phyloP scores from a whole-genome alignment of 169 alveolate species.

The Amoebophrya sp. region DNA sequence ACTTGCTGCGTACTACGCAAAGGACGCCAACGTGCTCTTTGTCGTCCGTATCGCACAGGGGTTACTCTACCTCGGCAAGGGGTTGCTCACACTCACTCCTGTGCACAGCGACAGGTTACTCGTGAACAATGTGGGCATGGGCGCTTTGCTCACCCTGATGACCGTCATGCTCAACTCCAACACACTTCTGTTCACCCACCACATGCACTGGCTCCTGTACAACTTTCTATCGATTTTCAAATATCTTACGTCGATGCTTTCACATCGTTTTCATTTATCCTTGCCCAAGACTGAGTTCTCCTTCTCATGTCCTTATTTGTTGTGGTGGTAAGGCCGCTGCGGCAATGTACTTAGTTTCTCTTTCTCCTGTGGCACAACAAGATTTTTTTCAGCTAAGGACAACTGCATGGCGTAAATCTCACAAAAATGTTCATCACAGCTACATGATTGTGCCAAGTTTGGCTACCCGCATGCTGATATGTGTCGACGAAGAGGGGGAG shows the following conservation, averaged over 20 bases:
- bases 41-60: constrained; percentile 80
- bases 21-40: constrained; percentile 76
- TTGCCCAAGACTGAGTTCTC: too few species aligned
- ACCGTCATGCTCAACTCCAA: not conserved
- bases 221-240: too few species aligned
- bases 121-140: constrained; percentile 83
- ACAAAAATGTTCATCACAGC: too few species aligned
- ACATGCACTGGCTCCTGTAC: constrained; percentile 21
- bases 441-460: not conserved
- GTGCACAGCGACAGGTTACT: constrained; percentile 89
- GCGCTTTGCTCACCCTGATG: constrained; percentile 69
- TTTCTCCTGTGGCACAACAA: too few species aligned
- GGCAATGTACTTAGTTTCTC: too few species aligned
- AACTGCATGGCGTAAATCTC: too few species aligned
- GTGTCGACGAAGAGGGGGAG: constrained; percentile 67
- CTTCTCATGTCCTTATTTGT: too few species aligned
- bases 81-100: constrained; percentile 75
- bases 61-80: constrained; percentile 86
- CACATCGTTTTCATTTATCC: too few species aligned
- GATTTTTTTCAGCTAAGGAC: too few species aligned
- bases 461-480: not conserved
- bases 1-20: constrained; percentile 78
- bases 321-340: too few species aligned
- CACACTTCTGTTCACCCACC: not conserved
- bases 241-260: too few species aligned